Evolutionary conservation across 768 basidiomycete species (phyloP), one percentile per base, ranked within the genome.

Genomic region (Naganishia vaughanmartiniae): DNA sequence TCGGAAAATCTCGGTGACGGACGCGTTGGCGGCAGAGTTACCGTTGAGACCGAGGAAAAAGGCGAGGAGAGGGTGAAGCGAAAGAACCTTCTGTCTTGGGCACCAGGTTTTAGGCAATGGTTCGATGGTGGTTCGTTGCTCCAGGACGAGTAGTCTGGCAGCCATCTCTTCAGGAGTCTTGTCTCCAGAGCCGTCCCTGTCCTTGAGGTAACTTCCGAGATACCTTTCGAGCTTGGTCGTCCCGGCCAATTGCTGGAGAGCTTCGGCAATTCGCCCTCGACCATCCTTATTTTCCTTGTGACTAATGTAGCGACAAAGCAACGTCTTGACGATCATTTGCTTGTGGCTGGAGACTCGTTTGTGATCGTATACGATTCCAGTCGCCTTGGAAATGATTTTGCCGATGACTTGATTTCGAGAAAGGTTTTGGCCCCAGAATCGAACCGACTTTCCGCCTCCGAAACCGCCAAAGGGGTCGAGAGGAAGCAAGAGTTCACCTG

Each of bases 401-500:
- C 21, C 57, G 21, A 58, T 58, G 19, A 39, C 17, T 39, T 58
- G 5, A 24, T 58, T 58, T n/a, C 57, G 31, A n/a, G 57, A 58
- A 9, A 36, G 34, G 21, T 30, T 9, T n/a, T 34, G 6, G 2
- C 34, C 57, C 34, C 19, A n/a, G 57, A 58, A 58, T 5, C 4
- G 2, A 5, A 30, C 7, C 3, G 33, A 15, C 9, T 24, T 42
- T 1, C 19, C 6, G 9, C 31, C 26, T 5, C 57, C 34, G 21
- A 39, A 21, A 17, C 57, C 57, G 15, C 57, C 57, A 24, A 58
- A 58, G 17, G 57, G 36, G 11, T 2, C 12, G 24, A 36, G 24
- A 36, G 31, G 57, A 19, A 58, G 21, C 21, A 58, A 58, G 6
- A 58, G 17, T 58, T 58, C 57, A 28, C 57, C 57, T 58, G 36